phyloP scores from a whole-genome alignment of 106 monocot genomes.

The Allium cepa region DNA sequence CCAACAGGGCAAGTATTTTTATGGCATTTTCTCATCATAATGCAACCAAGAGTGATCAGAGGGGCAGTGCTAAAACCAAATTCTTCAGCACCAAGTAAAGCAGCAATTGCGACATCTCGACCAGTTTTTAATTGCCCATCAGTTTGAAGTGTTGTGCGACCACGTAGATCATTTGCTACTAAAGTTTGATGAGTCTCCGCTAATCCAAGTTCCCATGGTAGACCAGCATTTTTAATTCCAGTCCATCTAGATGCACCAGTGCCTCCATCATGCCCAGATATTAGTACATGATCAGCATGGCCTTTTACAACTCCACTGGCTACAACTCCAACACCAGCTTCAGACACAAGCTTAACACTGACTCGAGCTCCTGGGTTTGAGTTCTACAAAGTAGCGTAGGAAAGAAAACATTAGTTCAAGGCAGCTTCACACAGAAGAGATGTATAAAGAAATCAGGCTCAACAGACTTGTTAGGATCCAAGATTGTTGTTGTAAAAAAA shows the following conservation, averaged over 20 bases:
- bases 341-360: slow-evolving; percentile 96
- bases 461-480: background rate
- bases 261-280: slow-evolving; percentile 98
- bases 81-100: slow-evolving; percentile 96
- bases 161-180: slow-evolving; percentile 94
- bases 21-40: slow-evolving; percentile 99
- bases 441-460: background rate
- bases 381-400: slow-evolving; percentile 45
- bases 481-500: too few relatives aligned
- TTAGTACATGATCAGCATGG: slow-evolving; percentile 98
- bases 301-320: slow-evolving; percentile 99
- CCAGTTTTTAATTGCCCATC: slow-evolving; percentile 98
- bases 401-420: background rate
- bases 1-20: slow-evolving; percentile 97
- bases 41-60: slow-evolving; percentile 95
- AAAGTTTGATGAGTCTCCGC: slow-evolving; percentile 98
- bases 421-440: too few relatives aligned
- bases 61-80: slow-evolving; percentile 99
- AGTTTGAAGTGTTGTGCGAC: slow-evolving; percentile 88
- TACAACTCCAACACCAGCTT: slow-evolving; percentile 99
- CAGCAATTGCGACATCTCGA: slow-evolving; percentile 92
- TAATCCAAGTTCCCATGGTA: slow-evolving; percentile 98
- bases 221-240: slow-evolving; percentile 95
- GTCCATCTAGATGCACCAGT: slow-evolving; percentile 99
- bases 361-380: slow-evolving; percentile 90